Base-by-base conservation (phyloP, 139 green algal species). In the Raphidocelis subcapitata region DNA sequence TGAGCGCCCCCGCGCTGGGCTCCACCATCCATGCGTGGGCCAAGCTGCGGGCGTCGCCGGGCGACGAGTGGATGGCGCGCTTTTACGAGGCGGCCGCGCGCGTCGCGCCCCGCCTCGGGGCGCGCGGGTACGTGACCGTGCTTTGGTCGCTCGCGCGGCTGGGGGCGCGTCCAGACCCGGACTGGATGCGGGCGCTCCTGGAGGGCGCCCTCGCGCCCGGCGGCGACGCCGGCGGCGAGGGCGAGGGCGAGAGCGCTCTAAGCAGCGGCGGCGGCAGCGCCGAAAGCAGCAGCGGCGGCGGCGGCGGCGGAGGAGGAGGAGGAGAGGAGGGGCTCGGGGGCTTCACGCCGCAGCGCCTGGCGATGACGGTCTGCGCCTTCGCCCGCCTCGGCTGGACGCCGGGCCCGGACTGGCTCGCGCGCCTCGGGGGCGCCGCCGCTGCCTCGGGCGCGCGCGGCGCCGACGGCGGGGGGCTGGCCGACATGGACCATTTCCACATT, bases 401-500 rank as follows among this genome's bases (percentile, higher is more conserved):
- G 36, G 60, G 61, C 18, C 18, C n/a, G 3, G 24, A 54, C 5
- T 69, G 70, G 61, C 41, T 76, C 55, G 21, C 70, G 29, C 65
- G 60, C 10, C 54, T 61, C 24, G 54, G 54, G 10, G 54, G 10
- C 54, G 54, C 41, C 41, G 41, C 41, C 8, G 41, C 41, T 12
- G 56, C 59, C 67, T 46, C 64, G 69, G 26, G 56, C 56, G 31
- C 36, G 65, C n/a, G 12, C 65, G 47, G 69, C n/a, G 10, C 56
- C 37, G 37, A 29, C 51, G 23, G 8, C 3, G 46, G 65, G 3
- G 46, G n/a, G 2, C 14, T 67, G 69, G 37, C 57, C 16, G 69
- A 67, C 15, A 24, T 75, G 26, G 69, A 75, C 29, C 69, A 75
- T 32, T 75, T 75, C 31, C 69, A 75, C 33, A 75, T 75, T 35